These are phyloP conservation scores for Gillenia trifoliata DNA, from an alignment of 306 rosid species.

Conservation along the genomic window DNA sequence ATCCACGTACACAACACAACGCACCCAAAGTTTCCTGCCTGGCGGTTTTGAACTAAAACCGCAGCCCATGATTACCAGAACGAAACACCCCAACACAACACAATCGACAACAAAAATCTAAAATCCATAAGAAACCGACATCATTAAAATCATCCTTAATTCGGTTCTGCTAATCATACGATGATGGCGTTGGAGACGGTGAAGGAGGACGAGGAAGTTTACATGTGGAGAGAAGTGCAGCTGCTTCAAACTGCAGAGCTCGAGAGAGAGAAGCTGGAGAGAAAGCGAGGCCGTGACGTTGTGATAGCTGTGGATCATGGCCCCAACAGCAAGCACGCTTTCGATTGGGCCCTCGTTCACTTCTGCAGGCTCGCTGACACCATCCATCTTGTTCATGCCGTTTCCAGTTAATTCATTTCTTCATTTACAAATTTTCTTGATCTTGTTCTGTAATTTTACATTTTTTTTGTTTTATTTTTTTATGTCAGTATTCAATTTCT, in stretches of 20 bases:
- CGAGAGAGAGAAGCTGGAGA: constrained; percentile 64
- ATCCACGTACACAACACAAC: neutral
- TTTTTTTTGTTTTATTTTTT: neutral
- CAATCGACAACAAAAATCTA: neutral
- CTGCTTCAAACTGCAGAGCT: constrained; percentile 51
- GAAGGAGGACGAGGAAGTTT: constrained; percentile 63
- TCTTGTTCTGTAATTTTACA: neutral
- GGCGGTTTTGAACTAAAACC: neutral
- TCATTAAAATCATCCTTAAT: neutral
- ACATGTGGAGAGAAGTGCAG: constrained; percentile 65
- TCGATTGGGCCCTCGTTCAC: constrained; percentile 89
- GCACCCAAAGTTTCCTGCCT: neutral
- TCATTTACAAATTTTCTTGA: neutral
- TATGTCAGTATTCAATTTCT: neutral
- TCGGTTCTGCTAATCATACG: neutral
- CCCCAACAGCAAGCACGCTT: constrained; percentile 70
- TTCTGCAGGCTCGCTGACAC: constrained; percentile 76
- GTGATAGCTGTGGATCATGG: constrained; percentile 77
- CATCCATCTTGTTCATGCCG: constrained; percentile 74
- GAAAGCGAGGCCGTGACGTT: constrained; percentile 71
- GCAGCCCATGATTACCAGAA: neutral
- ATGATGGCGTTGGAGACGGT: constrained; percentile 46
- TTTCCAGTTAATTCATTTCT: constrained; percentile 47
- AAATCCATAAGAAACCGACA: neutral
- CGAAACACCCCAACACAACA: neutral